Percentiles rank a stretch among this genome's conserved stretches.
These are phyloP conservation scores for Cyclotella atomus DNA, from an alignment of 108 stramenopile genomes.

Conservation along the genomic window DNA sequence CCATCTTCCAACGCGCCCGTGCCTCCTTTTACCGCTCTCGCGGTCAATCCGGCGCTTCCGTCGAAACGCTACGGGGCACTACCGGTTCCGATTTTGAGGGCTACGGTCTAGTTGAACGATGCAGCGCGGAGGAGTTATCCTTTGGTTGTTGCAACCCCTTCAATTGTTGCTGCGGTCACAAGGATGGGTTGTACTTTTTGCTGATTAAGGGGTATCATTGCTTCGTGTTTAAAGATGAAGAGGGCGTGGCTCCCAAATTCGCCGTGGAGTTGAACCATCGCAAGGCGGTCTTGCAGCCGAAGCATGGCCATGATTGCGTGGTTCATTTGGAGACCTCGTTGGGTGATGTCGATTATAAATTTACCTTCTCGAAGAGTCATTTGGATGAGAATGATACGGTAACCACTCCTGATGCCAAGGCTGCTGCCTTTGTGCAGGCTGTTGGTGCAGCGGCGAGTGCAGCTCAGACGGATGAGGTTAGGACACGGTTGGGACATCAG, in stretches of 20 bases:
- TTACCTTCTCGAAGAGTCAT: constrained; percentile 52
- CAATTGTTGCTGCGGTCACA: constrained; percentile 21
- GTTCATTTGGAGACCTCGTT: constrained; percentile 64
- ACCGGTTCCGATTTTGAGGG: constrained; percentile 85
- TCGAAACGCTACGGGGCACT: constrained; percentile 72
- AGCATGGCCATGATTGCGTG: constrained; percentile 18
- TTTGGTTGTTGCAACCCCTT: constrained; percentile 24
- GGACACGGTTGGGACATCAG: constrained; percentile 71
- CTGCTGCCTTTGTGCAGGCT: constrained; percentile 50
- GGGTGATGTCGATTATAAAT: constrained; percentile 79
- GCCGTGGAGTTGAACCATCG: constrained; percentile 73
- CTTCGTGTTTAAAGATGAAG: constrained; percentile 72
- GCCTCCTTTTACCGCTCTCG: constrained; percentile 53
- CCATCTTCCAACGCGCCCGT: constrained; percentile 38
- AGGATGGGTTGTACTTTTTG: constrained; percentile 52
- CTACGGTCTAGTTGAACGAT: constrained; percentile 62
- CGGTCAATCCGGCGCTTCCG: constrained; percentile 69
- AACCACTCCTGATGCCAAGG: background rate
- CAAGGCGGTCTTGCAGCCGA: constrained; percentile 44
- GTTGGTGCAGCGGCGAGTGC: constrained; percentile 38
- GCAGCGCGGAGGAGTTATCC: constrained; percentile 28
- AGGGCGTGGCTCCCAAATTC: constrained; percentile 64
- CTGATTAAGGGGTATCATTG: constrained; percentile 85
- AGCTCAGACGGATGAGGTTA: constrained; percentile 41
- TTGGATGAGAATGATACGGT: constrained; percentile 22